phyloP scores from a whole-genome alignment of 176 grass and related monocot species.

The Tuctoria greenei region DNA sequence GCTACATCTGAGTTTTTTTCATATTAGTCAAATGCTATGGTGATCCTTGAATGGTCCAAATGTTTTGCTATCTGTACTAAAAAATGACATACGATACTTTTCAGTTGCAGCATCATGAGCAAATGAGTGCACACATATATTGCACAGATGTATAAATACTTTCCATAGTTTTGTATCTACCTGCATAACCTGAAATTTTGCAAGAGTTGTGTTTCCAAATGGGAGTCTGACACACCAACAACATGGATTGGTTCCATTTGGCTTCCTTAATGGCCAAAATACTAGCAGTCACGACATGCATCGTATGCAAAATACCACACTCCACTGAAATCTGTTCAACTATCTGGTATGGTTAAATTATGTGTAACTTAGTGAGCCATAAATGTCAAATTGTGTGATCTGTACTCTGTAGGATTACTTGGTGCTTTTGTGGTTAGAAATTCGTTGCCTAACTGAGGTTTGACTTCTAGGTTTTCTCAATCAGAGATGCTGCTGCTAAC shows the following conservation, averaged over 20 bases:
- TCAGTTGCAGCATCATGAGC: neutral
- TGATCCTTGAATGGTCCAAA: neutral
- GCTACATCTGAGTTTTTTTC: too few relatives aligned
- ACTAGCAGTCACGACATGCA: neutral
- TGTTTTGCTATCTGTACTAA: neutral
- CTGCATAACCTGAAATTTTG: neutral
- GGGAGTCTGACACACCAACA: neutral
- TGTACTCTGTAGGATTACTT: neutral
- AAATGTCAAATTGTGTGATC: neutral
- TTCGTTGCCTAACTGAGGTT: neutral
- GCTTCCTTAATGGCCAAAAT: neutral
- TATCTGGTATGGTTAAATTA: too few relatives aligned
- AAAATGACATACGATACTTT: neutral
- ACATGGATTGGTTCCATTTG: too few relatives aligned
- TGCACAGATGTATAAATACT: neutral
- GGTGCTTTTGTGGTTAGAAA: neutral
- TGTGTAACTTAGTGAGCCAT: neutral
- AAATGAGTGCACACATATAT: neutral
- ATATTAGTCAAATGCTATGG: neutral
- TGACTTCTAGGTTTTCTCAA: conserved; percentile 78
- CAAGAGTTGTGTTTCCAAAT: too few relatives aligned
- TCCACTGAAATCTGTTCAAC: neutral
- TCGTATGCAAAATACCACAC: neutral
- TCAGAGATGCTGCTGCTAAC: conserved; percentile 89
- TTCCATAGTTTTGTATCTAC: neutral